Evolutionary conservation across 148 eudicot species (phyloP).

Genomic region (Heliamphora exappendiculata): DNA sequence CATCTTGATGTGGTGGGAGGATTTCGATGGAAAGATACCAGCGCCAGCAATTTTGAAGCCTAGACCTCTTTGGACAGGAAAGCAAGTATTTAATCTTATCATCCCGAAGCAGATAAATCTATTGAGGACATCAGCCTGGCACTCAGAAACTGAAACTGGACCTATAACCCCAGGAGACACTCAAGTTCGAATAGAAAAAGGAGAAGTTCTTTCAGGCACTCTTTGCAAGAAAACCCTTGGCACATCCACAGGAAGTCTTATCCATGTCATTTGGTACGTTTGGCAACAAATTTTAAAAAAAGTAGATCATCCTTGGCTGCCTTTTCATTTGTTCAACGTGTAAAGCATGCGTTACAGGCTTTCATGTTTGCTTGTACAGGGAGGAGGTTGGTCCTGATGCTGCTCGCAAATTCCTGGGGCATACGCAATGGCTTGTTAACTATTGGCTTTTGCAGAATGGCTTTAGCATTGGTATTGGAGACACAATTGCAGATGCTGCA

Average conservation of each 20-base stretch:
- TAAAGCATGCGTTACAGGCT: neutral
- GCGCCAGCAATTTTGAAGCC: conserved; percentile 96
- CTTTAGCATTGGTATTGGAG: conserved; percentile 98
- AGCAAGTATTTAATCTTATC: conserved; percentile 92
- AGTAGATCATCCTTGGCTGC: neutral
- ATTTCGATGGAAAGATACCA: conserved; percentile 94
- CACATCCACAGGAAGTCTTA: conserved; percentile 85
- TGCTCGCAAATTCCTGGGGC: conserved; percentile 96
- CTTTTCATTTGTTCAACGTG: neutral
- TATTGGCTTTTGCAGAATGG: conserved; percentile 93
- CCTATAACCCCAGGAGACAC: conserved; percentile 92
- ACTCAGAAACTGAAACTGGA: conserved; percentile 67
- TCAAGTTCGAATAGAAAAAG: conserved; percentile 83
- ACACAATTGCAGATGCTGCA: conserved; percentile 95
- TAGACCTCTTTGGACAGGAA: conserved; percentile 98
- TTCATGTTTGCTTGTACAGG: conserved; percentile 35
- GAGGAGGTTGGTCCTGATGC: conserved; percentile 99
- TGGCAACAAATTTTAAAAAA: neutral
- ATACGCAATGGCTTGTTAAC: conserved; percentile 99
- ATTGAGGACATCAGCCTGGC: conserved; percentile 85
- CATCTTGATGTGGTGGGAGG: conserved; percentile 99
- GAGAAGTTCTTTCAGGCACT: conserved; percentile 89
- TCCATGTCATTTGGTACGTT: conserved; percentile 87
- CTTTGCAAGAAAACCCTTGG: conserved; percentile 96
- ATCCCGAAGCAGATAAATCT: conserved; percentile 99